phyloP scores from a whole-genome alignment of 495 filamentous ascomycete species.

The Penicillium canescens region DNA sequence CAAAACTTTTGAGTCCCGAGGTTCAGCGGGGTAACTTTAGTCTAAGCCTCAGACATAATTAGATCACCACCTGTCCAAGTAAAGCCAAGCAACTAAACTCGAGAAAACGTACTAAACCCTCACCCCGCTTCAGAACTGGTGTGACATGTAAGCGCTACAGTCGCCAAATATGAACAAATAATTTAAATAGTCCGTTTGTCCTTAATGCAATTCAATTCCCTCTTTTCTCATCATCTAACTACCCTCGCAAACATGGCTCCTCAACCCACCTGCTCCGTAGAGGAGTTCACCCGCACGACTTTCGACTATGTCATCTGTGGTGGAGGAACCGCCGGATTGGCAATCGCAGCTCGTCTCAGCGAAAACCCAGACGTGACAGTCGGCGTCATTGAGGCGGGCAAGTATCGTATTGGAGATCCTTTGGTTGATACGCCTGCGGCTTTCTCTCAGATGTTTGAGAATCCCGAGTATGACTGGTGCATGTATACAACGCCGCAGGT shows the following conservation, averaged over 20 bases:
- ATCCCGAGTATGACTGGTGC: conserved; percentile 59
- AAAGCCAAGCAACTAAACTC: no score
- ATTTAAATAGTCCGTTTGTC: not conserved
- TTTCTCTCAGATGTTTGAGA: conserved; percentile 43
- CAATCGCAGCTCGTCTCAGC: conserved; percentile 48
- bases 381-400: conserved; percentile 57
- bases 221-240: not conserved
- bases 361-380: conserved; percentile 46
- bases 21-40: no score
- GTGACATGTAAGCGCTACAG: no score
- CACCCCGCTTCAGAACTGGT: no score
- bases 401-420: conserved; percentile 46
- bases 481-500: conserved; percentile 55
- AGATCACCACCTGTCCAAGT: no score
- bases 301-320: conserved; percentile 43
- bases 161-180: no score
- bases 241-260: not conserved
- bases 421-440: conserved; percentile 47
- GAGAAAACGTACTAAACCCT: no score
- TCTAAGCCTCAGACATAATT: no score
- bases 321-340: conserved; percentile 50
- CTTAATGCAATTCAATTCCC: not conserved
- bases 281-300: conserved; percentile 13
- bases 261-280: conserved; percentile 10
- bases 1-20: no score